phyloP scores from a whole-genome alignment of 805 yeast species.

The Suhomyces emberorum region DNA sequence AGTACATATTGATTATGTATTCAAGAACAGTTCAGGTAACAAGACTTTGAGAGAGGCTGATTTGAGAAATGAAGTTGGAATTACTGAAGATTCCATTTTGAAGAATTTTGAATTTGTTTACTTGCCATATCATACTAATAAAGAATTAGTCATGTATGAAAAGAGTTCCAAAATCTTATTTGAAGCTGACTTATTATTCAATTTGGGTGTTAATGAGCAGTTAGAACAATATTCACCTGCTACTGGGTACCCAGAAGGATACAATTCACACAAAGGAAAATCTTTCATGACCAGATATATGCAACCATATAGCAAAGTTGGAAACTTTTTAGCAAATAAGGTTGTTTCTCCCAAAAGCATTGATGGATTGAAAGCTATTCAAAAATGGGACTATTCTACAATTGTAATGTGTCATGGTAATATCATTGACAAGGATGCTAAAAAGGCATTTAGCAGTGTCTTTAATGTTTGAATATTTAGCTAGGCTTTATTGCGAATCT shows the following conservation, averaged over 20 bases:
- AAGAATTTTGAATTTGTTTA: slow-evolving; percentile 52
- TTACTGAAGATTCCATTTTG: slow-evolving; percentile 35
- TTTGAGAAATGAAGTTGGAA: slow-evolving; percentile 26
- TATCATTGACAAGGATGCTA: slow-evolving; percentile 42
- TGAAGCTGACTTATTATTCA: slow-evolving; percentile 61
- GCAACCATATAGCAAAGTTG: slow-evolving; percentile 40
- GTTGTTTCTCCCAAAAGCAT: slow-evolving; percentile 18
- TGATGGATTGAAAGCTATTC: slow-evolving; percentile 18
- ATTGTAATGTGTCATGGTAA: slow-evolving; percentile 44
- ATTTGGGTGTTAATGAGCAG: slow-evolving; percentile 41
- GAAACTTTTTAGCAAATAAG: slow-evolving; percentile 25
- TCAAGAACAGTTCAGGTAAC: slow-evolving; percentile 37
- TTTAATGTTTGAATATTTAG: slow-evolving; percentile 12
- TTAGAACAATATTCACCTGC: slow-evolving; percentile 43
- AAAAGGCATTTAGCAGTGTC: slow-evolving; percentile 21
- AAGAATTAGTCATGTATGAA: slow-evolving; percentile 55
- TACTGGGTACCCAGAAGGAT: slow-evolving; percentile 43
- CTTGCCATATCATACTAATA: slow-evolving; percentile 54
- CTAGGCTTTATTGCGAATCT: too few relatives aligned
- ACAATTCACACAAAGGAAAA: slow-evolving; percentile 44
- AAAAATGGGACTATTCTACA: slow-evolving; percentile 23
- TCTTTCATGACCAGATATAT: slow-evolving; percentile 37
- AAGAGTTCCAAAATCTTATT: slow-evolving; percentile 45
- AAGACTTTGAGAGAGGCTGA: slow-evolving; percentile 19
- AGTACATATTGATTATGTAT: slow-evolving; percentile 35